Evolutionary conservation across 768 basidiomycete species (phyloP), one percentile per base, ranked within the genome.

Genomic region (Boletales sp.): DNA sequence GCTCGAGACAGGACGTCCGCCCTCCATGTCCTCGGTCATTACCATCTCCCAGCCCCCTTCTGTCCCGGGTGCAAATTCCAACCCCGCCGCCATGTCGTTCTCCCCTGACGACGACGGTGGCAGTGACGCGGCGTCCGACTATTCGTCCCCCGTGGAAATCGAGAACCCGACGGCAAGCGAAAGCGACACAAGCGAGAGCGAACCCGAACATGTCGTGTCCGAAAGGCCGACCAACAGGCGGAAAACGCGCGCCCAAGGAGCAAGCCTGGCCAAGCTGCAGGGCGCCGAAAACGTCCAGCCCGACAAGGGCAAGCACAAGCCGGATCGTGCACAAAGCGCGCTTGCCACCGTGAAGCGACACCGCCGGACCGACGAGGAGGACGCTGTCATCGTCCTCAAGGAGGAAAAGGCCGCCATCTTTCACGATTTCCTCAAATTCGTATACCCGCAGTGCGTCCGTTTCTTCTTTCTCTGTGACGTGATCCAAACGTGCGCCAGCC

Each of bases 361-460:
- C 8, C 66, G 73, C 36, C 74, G 69, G 39, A 57, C 60, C 43
- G 74, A 74, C 57, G 77, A 78, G 2, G 82, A 86, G 1, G 88
- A 92, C 58, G 94, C 93, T 12, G 82, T 92, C 4, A 87, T 97
- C 37, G 82, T 93, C 18, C 79, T 97, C 45, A 88, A 89, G 55
- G 94, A 97, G 68, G 94, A 97, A 71, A 83, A 84, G 61, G 90
- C 94, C 3, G 79, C 73, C 63, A 90, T 85, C 11, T 94, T 97
- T 66, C 93, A 95, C 51, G 94, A 95, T 67, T 93, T 95, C 64
- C 78, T 97, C 51, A 90, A 89, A 72, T 94, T 86, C 65, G 82
- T 94, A 45, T 95, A 97, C 67, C 94, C 94, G 17, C 89, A 94
- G 92, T 93, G 69, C 61, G 86, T 70, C 24, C 24, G 24, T 27